Evolutionary conservation across 1,284 basidiomycete species (phyloP).

Genomic region (Cryptococcus deneoformans): DNA sequence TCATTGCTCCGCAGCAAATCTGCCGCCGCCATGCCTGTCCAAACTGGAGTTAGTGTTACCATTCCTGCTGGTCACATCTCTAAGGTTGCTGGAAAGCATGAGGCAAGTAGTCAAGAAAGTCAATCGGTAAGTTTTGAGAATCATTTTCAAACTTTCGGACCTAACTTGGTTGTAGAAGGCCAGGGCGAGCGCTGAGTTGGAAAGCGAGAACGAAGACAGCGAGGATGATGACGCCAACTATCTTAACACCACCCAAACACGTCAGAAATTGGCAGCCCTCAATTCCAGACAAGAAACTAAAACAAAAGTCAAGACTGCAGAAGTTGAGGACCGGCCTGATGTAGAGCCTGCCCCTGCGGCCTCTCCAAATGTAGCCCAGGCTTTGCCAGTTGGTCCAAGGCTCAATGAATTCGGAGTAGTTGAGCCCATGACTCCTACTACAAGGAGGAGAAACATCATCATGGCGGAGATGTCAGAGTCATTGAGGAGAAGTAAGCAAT

Average conservation of each 20-base stretch:
- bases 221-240: constrained; percentile 30
- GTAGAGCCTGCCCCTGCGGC: not conserved
- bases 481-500: constrained; percentile 38
- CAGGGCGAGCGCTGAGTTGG: not conserved
- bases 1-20: constrained; percentile 39
- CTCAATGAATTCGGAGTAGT: constrained; percentile 30
- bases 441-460: constrained; percentile 40
- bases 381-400: constrained; percentile 7
- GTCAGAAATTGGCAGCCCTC: constrained; percentile 31
- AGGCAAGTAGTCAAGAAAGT: constrained; percentile 15
- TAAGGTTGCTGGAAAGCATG: constrained; percentile 1
- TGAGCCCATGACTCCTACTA: constrained; percentile 35
- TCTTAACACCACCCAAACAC: constrained; percentile 35
- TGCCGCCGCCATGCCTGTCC: constrained; percentile 42
- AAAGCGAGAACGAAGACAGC: constrained; percentile 15
- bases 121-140: not conserved
- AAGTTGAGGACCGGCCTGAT: not conserved
- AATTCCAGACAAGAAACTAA: constrained; percentile 30
- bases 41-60: constrained; percentile 42
- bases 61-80: constrained; percentile 6
- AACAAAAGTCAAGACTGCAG: not conserved
- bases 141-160: not conserved
- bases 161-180: not conserved
- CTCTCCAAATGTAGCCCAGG: constrained; percentile 2
- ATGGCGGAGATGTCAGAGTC: constrained; percentile 47